Base-by-base conservation (phyloP, 371 early-diverging fungal species). In the Mucor lusitanicus region DNA sequence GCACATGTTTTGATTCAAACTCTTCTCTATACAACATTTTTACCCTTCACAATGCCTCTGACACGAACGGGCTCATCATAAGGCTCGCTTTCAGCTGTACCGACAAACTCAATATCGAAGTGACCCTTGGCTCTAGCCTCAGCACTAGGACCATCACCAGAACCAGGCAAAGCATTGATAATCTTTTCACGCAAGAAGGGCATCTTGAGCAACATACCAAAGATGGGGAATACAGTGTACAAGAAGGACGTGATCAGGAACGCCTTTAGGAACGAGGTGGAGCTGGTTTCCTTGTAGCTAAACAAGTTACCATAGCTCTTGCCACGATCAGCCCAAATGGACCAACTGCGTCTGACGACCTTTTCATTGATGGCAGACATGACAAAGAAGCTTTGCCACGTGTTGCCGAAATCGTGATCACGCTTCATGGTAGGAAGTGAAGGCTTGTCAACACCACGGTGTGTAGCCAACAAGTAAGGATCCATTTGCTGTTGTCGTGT, bases 381-480 rank as follows among this genome's bases (percentile, higher is more conserved):
- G 39, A 88, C 15, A 69, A 85, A 91, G 64, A 78, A 83, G 0
- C 79, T 75, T 64, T 91, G 91, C 89, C 91, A 91, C 59, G 73
- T 48, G 12, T 54, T 54, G 28, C 64, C 67, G 71, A 84, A 73
- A 67, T 75, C 65, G 63, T 58, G 30, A 74, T 79, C 76, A 21
- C 73, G 53, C 56, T 71, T 23, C 66, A 82, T 44, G 1, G 23
- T 23, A 12, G 69, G 66, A 8, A 83, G 59, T 13, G 50, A 39
- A 35, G 71, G 44, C 30, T 72, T 75, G 15, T 81, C 85, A 0
- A 72, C 60, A n/a, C 80, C 76, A 3, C 74, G 70, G 11, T 74
- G 71, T 0, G 77, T 71, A 12, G 74, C 63, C 8, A 84, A 42
- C 12, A 76, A 61, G 56, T 85, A 85, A 46, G 84, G 85, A 37